phyloP scores from a whole-genome alignment of 352 stramenopile genomes.

The Globisporangium paddicum region DNA sequence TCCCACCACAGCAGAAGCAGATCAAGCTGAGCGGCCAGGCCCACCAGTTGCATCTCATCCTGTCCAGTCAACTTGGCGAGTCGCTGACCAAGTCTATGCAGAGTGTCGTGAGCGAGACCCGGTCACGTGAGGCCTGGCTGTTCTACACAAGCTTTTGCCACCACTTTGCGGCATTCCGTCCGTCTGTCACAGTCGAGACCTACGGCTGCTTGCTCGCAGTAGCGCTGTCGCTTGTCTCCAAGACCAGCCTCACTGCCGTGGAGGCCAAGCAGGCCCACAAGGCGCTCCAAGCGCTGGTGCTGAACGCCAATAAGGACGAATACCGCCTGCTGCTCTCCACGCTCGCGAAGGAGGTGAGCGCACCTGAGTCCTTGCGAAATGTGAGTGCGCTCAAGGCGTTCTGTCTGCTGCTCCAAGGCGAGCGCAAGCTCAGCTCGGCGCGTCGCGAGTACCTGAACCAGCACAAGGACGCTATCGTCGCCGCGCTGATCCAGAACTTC shows the following conservation, averaged over 20 bases:
- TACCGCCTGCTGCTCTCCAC: constrained; percentile 61
- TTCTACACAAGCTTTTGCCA: constrained; percentile 59
- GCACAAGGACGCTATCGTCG: constrained; percentile 45
- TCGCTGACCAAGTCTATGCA: constrained; percentile 49
- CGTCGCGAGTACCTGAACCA: constrained; percentile 47
- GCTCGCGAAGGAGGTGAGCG: constrained; percentile 45
- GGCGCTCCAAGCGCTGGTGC: constrained; percentile 38
- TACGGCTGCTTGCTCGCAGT: constrained; percentile 64
- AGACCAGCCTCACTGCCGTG: neutral
- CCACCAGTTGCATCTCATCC: constrained; percentile 2
- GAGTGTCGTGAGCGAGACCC: constrained; percentile 19
- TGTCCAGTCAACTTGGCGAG: constrained; percentile 21
- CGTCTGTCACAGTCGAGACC: constrained; percentile 40
- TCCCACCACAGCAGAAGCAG: constrained; percentile 10
- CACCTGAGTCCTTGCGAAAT: constrained; percentile 32
- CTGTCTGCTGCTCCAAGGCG: constrained; percentile 45
- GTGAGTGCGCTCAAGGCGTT: constrained; percentile 48
- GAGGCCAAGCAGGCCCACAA: constrained; percentile 1
- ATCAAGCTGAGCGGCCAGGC: neutral
- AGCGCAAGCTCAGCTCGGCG: constrained; percentile 51
- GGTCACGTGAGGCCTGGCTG: constrained; percentile 23
- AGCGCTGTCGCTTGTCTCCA: constrained; percentile 26
- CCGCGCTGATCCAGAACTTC: constrained; percentile 43
- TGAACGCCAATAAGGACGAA: constrained; percentile 66
- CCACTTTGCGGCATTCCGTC: constrained; percentile 41